Conservation (phyloP, 176 grass and related monocot genomes). For the Alopecurus myosuroides region DNA sequence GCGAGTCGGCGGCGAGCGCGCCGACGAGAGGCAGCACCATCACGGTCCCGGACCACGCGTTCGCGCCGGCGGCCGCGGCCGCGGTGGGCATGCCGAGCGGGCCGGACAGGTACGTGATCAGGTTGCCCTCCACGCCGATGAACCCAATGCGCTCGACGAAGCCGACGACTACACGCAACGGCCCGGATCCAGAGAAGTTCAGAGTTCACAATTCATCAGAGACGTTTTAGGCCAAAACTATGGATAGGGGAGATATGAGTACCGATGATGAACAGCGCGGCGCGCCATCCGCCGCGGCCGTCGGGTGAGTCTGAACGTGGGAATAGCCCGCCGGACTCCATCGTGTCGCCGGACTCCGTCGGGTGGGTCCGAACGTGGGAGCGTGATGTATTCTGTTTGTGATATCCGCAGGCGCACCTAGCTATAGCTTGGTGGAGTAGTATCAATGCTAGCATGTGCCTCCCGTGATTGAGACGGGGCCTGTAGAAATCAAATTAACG, state of each 20-base stretch:
- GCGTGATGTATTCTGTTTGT: not conserved
- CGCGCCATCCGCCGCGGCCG: conserved; percentile 2
- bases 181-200: too few relatives aligned
- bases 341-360: not conserved
- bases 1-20: conserved; percentile 55
- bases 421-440: too few relatives aligned
- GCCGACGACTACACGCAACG: conserved; percentile 37
- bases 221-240: too few relatives aligned
- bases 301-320: not conserved
- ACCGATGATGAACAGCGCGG: not conserved
- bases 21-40: conserved; percentile 54
- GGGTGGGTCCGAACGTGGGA: not conserved
- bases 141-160: conserved; percentile 51
- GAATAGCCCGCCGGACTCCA: not conserved
- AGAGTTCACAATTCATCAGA: too few relatives aligned
- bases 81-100: conserved; percentile 46
- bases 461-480: not conserved
- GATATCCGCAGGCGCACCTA: too few relatives aligned
- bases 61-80: conserved; percentile 29
- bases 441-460: not conserved
- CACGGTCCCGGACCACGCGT: conserved; percentile 44
- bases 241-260: too few relatives aligned
- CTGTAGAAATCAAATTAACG: too few relatives aligned
- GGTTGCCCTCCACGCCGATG: conserved; percentile 48
- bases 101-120: conserved; percentile 68